Percentiles rank a stretch among this genome's conserved stretches.
Evolutionary conservation across 441 rosid genomes (phyloP).

Genomic region (Erysimum pusillum): DNA sequence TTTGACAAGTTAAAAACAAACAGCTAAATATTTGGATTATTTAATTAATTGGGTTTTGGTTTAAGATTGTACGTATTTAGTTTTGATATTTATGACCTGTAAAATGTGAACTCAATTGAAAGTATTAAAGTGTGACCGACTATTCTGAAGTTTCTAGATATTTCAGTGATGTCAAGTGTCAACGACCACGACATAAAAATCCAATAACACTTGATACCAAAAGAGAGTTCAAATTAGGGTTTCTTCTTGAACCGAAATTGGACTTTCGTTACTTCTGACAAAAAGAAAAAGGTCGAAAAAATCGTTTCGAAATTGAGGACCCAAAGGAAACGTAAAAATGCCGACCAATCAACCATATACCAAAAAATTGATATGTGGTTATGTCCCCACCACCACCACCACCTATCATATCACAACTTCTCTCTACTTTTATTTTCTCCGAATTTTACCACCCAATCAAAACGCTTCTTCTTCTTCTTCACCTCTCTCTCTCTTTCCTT

Average conservation of each 20-base stretch:
- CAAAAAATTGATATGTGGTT: constrained; percentile 31
- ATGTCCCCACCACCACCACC: constrained; percentile 40
- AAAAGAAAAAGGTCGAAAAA: background rate
- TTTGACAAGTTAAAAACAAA: background rate
- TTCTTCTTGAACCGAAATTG: constrained; percentile 29
- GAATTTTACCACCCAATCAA: constrained; percentile 44
- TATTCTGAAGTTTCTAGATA: constrained; percentile 1
- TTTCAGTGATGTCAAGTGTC: constrained; percentile 6
- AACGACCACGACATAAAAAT: constrained; percentile 26
- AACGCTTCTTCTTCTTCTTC: constrained; percentile 13
- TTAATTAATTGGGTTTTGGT: no score
- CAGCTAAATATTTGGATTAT: background rate
- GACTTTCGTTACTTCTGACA: constrained; percentile 14
- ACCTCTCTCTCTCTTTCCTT: constrained; percentile 9
- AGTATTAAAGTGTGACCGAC: constrained; percentile 4
- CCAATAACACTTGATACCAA: constrained; percentile 20
- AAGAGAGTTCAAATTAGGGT: constrained; percentile 36
- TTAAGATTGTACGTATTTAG: no score
- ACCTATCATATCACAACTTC: constrained; percentile 29
- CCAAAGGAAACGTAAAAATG: constrained; percentile 20
- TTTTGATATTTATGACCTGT: no score
- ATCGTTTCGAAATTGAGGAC: background rate
- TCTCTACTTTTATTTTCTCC: background rate
- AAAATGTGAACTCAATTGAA: background rate
- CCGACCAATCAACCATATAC: constrained; percentile 29